These are phyloP conservation scores for Talaromyces islandicus DNA, from an alignment of 2,329 filamentous ascomycete genomes.

Conservation along the genomic window DNA sequence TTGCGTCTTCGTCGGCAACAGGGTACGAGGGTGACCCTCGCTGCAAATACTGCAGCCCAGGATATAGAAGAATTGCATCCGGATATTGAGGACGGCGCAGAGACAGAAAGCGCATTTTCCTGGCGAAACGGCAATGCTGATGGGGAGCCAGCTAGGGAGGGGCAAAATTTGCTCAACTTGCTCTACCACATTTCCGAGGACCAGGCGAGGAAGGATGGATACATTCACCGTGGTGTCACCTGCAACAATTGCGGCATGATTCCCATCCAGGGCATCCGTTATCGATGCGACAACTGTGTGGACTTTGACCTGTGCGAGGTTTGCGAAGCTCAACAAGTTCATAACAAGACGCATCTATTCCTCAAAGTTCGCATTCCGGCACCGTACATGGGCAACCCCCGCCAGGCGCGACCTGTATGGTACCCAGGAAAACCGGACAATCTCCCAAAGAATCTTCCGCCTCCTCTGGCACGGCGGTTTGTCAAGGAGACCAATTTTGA, in stretches of 20 bases:
- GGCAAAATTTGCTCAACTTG: slow-evolving; percentile 76
- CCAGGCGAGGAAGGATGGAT: slow-evolving; percentile 79
- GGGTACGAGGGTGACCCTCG: slow-evolving; percentile 31
- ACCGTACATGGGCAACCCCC: slow-evolving; percentile 69
- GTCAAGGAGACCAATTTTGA: slow-evolving; percentile 72
- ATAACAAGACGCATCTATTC: slow-evolving; percentile 89
- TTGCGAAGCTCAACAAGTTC: slow-evolving; percentile 68
- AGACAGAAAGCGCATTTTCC: slow-evolving; percentile 40
- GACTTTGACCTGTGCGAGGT: slow-evolving; percentile 95
- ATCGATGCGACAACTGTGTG: slow-evolving; percentile 90
- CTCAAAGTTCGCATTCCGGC: slow-evolving; percentile 92
- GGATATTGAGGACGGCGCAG: slow-evolving; percentile 21
- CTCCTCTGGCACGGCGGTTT: slow-evolving; percentile 61
- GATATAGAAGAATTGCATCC: slow-evolving; percentile 12
- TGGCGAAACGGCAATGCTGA: slow-evolving; percentile 40
- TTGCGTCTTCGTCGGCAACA: slow-evolving; percentile 32
- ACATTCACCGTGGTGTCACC: slow-evolving; percentile 84
- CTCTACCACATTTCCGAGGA: slow-evolving; percentile 92
- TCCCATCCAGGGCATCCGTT: slow-evolving; percentile 86
- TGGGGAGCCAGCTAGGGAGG: slow-evolving; percentile 40
- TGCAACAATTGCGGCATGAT: slow-evolving; percentile 85
- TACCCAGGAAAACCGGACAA: slow-evolving; percentile 81
- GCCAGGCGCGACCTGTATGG: slow-evolving; percentile 75
- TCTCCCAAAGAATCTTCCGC: slow-evolving; percentile 61
- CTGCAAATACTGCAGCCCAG: slow-evolving; percentile 18